Percentiles rank a stretch among this genome's conserved stretches.
Evolutionary conservation across 1,284 basidiomycete species (phyloP).

Genomic region (Tilletia caries): DNA sequence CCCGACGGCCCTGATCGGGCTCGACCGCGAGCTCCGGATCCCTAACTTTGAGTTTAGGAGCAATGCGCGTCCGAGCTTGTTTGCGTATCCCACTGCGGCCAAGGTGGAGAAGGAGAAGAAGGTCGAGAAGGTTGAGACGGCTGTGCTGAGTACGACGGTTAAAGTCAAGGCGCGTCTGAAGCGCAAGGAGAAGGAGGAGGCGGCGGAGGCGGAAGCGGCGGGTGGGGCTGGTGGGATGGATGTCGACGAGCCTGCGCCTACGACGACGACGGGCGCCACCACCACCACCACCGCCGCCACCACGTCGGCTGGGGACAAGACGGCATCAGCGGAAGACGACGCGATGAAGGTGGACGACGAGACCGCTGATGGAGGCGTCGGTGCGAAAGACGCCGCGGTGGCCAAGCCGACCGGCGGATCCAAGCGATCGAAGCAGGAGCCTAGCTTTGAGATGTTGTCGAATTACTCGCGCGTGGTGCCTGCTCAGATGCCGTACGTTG

Average conservation of each 20-base stretch:
- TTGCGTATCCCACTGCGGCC: conserved; percentile 46
- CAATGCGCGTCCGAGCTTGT: conserved; percentile 49
- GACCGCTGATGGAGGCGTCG: not conserved
- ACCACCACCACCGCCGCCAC: no score
- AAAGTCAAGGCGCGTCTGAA: conserved; percentile 51
- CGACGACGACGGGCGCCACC: no score
- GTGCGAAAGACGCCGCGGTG: conserved; percentile 18
- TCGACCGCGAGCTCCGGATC: conserved; percentile 44
- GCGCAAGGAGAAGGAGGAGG: conserved; percentile 46
- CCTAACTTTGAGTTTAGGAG: conserved; percentile 48
- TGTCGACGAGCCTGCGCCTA: conserved; percentile 25
- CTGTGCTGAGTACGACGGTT: conserved; percentile 49
- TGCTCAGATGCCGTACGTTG: conserved; percentile 77
- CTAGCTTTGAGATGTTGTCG: conserved; percentile 69
- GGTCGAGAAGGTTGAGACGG: conserved; percentile 52
- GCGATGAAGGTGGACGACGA: conserved; percentile 36
- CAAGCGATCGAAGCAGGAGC: conserved; percentile 66
- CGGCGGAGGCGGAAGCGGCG: conserved; percentile 33
- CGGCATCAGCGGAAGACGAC: conserved; percentile 19
- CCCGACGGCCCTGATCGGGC: conserved; percentile 50
- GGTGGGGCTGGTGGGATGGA: conserved; percentile 33
- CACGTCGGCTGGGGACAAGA: not conserved
- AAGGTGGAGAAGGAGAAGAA: conserved; percentile 50
- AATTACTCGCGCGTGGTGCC: conserved; percentile 94
- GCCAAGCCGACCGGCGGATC: conserved; percentile 24